Base-by-base conservation (phyloP, 352 stramenopile species). In the Sclerospora graminicola region DNA sequence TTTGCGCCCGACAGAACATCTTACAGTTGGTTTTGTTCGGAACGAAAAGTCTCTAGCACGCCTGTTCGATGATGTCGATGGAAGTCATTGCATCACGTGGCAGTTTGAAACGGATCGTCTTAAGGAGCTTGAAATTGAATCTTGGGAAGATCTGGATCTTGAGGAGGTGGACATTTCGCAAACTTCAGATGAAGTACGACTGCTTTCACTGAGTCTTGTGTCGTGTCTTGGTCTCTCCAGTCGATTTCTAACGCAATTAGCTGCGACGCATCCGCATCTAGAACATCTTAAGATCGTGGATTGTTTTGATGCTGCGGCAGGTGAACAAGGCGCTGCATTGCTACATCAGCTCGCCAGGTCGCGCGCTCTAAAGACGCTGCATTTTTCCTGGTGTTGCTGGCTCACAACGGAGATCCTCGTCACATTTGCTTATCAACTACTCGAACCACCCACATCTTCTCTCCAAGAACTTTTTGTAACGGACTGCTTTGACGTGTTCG, bases 311-410 rank as follows among this genome's bases (percentile, higher is more conserved):
- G 51, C 60, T 34, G 51, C 56, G 16, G 56, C 66, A 32, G 55
- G 58, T 18, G 60, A 66, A 21, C 53, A 69, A 19, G 66, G 68
- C 31, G 56, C 57, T 8, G 58, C 57, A 20, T 37, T 85, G n/a
- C 45, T 89, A 13, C 53, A 62, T 32, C 55, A 80, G 20, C 42
- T 89, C 11, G 54, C 70, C 14, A 60, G 53, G 28, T 84, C 61
- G 45, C 69, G 70, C 14, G 48, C 52, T 9, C 69, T 89, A 30
- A 79, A 77, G 57, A 71, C 69, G 31, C 47, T 89, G 36, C 68
- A 72, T 27, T 72, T 89, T 28, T 83, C 76, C n/a, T 89, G 76
- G 76, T 89, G 76, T 57, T 77, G 69, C 48, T 89, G 76, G 76
- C 65, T 89, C 40, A 82, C 73, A 18, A 89, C 73, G 16, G 73